A percentile compares a stretch with the other conserved stretches of the same genome.
These are phyloP conservation scores for Aspergillus ochraceoroseus DNA, from an alignment of 2,329 filamentous ascomycete species.

Conservation along the genomic window DNA sequence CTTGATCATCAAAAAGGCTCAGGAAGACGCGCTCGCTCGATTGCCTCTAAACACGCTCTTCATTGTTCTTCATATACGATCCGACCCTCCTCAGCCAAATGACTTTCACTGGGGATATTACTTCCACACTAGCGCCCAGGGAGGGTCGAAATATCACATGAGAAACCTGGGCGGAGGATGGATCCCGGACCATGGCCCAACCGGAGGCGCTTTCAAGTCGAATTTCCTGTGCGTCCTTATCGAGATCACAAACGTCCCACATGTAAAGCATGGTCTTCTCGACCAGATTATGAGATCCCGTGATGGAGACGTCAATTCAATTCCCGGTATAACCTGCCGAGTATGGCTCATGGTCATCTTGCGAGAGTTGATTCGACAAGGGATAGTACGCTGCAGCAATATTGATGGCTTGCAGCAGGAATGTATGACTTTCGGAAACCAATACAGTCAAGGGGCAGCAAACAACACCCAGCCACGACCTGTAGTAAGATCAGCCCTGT, in stretches of 20 bases:
- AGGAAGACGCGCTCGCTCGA: too few relatives aligned
- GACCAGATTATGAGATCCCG: conserved; percentile 23
- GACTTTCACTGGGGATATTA: conserved; percentile 34
- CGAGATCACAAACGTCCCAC: conserved; percentile 20
- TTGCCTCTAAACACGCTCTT: too few relatives aligned
- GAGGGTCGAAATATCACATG: conserved; percentile 26
- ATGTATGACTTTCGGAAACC: conserved; percentile 22
- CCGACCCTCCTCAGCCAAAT: too few relatives aligned
- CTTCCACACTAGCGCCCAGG: conserved; percentile 13
- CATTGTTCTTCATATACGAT: too few relatives aligned
- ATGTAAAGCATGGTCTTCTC: conserved; percentile 10
- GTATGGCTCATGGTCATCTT: conserved; percentile 24
- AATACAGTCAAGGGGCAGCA: conserved; percentile 13
- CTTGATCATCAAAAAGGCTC: too few relatives aligned
- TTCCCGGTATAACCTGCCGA: conserved; percentile 25
- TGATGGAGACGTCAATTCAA: conserved; percentile 23
- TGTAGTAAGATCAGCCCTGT: conserved; percentile 16
- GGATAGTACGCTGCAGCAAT: conserved; percentile 18
- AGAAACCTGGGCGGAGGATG: conserved; percentile 19
- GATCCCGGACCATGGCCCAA: conserved; percentile 10
- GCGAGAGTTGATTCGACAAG: conserved; percentile 15
- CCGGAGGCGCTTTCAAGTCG: conserved; percentile 17
- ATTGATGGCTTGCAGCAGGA: conserved; percentile 19
- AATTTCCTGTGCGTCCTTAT: conserved; percentile 23
- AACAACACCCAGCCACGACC: conserved; percentile 17